Conservation (phyloP, 176 grass and related monocot genomes). For the Metroxylon sagu region DNA sequence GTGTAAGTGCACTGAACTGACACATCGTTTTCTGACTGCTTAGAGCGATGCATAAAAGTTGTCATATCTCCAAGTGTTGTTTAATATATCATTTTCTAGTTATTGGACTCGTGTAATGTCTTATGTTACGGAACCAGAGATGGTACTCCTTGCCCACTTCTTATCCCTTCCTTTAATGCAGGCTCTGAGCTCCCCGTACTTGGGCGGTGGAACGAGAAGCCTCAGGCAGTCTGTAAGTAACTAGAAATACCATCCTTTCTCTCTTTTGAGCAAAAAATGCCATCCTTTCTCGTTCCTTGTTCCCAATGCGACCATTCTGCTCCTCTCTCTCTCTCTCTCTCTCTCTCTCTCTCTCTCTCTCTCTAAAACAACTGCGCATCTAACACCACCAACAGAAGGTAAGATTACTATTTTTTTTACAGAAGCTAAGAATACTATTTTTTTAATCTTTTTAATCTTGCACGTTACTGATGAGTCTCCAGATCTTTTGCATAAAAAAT, state of each 20-base stretch:
- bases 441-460: too few relatives aligned
- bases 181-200: constrained; percentile 74
- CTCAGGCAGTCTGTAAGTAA: constrained; percentile 39
- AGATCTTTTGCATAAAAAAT: too few relatives aligned
- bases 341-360: constrained; percentile 2
- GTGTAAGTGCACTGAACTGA: constrained; percentile 34
- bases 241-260: not conserved
- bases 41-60: constrained; percentile 88
- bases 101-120: constrained; percentile 29
- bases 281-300: too few relatives aligned
- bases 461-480: too few relatives aligned
- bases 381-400: not conserved
- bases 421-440: not conserved
- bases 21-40: constrained; percentile 3
- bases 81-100: constrained; percentile 16
- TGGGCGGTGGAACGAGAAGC: constrained; percentile 29
- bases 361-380: not conserved
- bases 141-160: not conserved
- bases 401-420: too few relatives aligned
- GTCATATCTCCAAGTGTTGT: constrained; percentile 9
- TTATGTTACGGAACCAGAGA: constrained; percentile 15
- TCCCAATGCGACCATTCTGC: too few relatives aligned
- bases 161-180: constrained; percentile 32
- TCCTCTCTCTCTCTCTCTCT: constrained; percentile 16
- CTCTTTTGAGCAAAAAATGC: too few relatives aligned